phyloP scores from a whole-genome alignment of 164 flowering plant genomes.

The Dillenia turbinata region DNA sequence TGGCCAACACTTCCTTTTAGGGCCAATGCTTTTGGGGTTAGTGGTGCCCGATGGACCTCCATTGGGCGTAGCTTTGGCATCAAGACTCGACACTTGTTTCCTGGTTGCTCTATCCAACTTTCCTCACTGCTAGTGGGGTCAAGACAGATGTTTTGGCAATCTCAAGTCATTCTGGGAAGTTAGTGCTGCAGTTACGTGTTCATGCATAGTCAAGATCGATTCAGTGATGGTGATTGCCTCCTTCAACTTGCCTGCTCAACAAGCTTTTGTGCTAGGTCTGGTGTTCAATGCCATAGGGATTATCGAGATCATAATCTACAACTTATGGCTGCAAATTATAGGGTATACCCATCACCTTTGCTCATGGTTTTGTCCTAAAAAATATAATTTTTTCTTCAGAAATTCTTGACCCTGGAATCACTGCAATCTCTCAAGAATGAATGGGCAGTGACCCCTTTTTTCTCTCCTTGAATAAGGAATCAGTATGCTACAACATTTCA shows the following conservation, averaged over 20 bases:
- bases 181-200: not conserved
- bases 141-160: not conserved
- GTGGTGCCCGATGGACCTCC: constrained; percentile 19
- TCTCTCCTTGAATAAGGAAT: too few species aligned
- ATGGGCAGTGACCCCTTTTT: too few species aligned
- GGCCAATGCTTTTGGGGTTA: constrained; percentile 17
- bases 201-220: not conserved
- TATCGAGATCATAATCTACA: not conserved
- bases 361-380: too few species aligned
- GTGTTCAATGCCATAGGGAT: constrained; percentile 1
- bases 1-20: constrained; percentile 16
- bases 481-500: too few species aligned
- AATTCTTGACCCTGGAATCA: too few species aligned
- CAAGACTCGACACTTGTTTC: constrained; percentile 12
- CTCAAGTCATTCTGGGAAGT: not conserved
- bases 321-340: not conserved
- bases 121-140: not conserved
- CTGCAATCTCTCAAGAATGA: too few species aligned
- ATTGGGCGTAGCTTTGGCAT: constrained; percentile 8
- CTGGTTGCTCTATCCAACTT: constrained; percentile 3
- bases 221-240: not conserved
- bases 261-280: not conserved
- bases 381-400: too few species aligned
- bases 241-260: not conserved
- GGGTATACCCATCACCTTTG: not conserved